Base-by-base conservation (phyloP, 2,329 filamentous ascomycete species). In the Trichophyton verrucosum region DNA sequence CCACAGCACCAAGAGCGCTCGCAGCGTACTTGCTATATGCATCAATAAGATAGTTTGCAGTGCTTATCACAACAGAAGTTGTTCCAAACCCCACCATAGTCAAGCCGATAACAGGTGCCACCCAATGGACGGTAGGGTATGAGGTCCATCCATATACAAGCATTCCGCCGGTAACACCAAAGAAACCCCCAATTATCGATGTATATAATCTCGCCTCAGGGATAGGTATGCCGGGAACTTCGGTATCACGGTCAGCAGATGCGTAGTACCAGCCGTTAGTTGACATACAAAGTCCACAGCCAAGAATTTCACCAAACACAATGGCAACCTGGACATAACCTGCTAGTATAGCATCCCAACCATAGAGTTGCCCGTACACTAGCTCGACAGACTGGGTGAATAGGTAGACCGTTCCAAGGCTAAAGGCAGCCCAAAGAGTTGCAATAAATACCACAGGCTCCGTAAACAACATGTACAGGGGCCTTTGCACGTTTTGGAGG, bases 61-160 rank as follows among this genome's bases (percentile, higher is more conserved):
- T 33, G 30, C 49, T 53, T 53, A 30, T 33, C 49, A 47, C 44
- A 20, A 47, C 44, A 47, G 44, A 7, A 11, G 44, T 47, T 22
- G 44, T 47, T 22, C 44, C 44, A 75, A 95, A 96, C 11, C 90
- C 95, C 49, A 53, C 22, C 27, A 53, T 53, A 8, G 22, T 30
- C 49, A 53, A n/a, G 15, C 86, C 88, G 73, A 91, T 85, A 65
- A 90, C 86, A 27, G 87, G 86, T 53, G 85, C 80, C 63, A 89
- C 87, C 85, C 85, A 92, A 73, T 89, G 86, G 57, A 96, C 82
- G 1, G 71, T 65, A 58, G 85, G 73, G 71, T 86, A 91, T 13
- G 87, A 87, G 3, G 88, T 91, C 88, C 90, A 96, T 7, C 84
- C 90, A 74, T 96, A 96, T 75, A 89, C 87, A 73, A 96, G 95